Conservation (phyloP, 345 rosid species). For the Nasturtium officinale region DNA sequence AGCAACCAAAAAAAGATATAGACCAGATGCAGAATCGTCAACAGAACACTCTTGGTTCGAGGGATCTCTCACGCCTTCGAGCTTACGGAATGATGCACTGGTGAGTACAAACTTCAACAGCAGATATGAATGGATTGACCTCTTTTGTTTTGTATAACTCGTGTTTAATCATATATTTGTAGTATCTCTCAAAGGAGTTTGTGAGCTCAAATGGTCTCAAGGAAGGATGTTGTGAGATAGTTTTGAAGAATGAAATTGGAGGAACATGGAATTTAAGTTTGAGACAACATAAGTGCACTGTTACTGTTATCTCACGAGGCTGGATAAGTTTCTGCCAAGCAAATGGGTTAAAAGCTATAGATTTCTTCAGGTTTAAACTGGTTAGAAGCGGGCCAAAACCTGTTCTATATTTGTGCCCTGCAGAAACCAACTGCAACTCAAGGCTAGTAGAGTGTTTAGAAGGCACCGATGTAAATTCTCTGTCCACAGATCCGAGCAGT, state of each 20-base stretch:
- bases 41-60: not conserved
- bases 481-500: constrained; percentile 7
- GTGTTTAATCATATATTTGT: constrained; percentile 7
- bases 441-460: constrained; percentile 11
- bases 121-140: not conserved
- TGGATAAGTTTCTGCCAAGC: constrained; percentile 36
- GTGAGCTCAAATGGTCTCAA: constrained; percentile 28
- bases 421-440: constrained; percentile 12
- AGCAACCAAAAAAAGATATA: not conserved
- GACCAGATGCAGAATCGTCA: not conserved
- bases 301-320: constrained; percentile 19
- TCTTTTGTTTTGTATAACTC: constrained; percentile 3
- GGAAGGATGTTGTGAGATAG: constrained; percentile 10
- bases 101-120: not conserved
- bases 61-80: constrained; percentile 26
- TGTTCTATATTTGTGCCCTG: constrained; percentile 21
- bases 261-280: constrained; percentile 16
- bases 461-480: constrained; percentile 5
- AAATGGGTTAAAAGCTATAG: constrained; percentile 27
- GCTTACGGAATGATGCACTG: not conserved
- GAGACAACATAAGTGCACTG: not conserved
- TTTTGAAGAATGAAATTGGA: constrained; percentile 32
- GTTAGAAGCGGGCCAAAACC: not conserved
- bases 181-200: constrained; percentile 36
- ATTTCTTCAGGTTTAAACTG: constrained; percentile 34